A percentile compares a stretch with the other conserved stretches of the same genome.
phyloP scores from a whole-genome alignment of 2,329 filamentous ascomycete species.

The Emmonsia crescens region DNA sequence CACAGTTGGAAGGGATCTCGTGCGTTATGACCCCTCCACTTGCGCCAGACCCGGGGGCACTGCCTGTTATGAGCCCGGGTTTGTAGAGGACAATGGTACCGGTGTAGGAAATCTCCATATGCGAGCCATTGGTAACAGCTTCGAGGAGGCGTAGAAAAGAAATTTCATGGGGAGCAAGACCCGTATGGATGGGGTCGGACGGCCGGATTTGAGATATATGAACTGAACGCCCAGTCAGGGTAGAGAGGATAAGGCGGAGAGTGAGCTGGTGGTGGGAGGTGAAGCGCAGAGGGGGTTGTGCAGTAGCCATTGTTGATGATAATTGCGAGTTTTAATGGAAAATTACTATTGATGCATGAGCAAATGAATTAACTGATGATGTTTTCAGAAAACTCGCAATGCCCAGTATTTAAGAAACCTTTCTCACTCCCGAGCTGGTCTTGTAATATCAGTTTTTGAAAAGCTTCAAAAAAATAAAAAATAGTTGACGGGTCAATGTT shows the following conservation, averaged over 20 bases:
- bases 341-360: not conserved
- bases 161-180: slow-evolving; percentile 83
- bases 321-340: not conserved
- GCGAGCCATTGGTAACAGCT: slow-evolving; percentile 85
- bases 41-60: slow-evolving; percentile 63
- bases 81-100: slow-evolving; percentile 88
- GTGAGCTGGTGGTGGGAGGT: slow-evolving; percentile 74
- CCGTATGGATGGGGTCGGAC: slow-evolving; percentile 72
- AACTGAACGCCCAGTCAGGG: slow-evolving; percentile 76
- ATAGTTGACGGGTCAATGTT: not conserved
- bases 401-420: not conserved
- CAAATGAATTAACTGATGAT: not conserved
- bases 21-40: slow-evolving; percentile 68
- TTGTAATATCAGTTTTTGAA: not conserved
- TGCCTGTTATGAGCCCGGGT: slow-evolving; percentile 84
- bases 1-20: slow-evolving; percentile 64
- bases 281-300: slow-evolving; percentile 54
- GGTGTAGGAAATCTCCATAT: slow-evolving; percentile 92
- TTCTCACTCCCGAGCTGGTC: not conserved
- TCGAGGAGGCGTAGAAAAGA: slow-evolving; percentile 93
- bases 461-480: not conserved
- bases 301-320: slow-evolving; percentile 26
- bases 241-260: slow-evolving; percentile 77
- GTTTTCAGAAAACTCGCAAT: not conserved
- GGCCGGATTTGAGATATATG: slow-evolving; percentile 92